phyloP scores from a whole-genome alignment of 1,284 basidiomycete species.

The Moniliophthora roreri region DNA sequence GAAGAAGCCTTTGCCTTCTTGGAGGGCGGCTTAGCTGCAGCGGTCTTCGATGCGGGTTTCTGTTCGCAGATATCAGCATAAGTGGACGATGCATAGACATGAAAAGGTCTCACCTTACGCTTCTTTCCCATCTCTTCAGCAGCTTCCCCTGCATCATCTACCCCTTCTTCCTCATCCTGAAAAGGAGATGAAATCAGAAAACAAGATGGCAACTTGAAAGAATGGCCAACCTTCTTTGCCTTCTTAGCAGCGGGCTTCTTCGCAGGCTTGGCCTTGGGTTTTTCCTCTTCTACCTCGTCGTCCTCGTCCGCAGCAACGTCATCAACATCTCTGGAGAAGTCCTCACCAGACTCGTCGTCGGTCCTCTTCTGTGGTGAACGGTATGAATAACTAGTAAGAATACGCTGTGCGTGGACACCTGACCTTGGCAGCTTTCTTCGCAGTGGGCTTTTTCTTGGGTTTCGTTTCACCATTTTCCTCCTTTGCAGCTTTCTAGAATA shows the following conservation, averaged over 20 bases:
- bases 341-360: conserved; percentile 38
- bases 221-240: conserved; percentile 18
- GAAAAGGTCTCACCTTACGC: conserved; percentile 41
- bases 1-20: conserved; percentile 37
- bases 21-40: conserved; percentile 29
- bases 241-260: conserved; percentile 24
- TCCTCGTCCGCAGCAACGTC: conserved; percentile 33
- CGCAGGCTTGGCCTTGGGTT: conserved; percentile 35
- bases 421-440: conserved; percentile 28
- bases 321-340: conserved; percentile 38
- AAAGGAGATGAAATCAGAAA: conserved; percentile 1
- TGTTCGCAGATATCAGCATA: conserved; percentile 15
- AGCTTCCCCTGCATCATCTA: conserved; percentile 23
- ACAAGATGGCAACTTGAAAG: background rate
- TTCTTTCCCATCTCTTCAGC: conserved; percentile 39
- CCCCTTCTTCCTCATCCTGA: conserved; percentile 25
- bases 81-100: background rate
- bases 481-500: conserved; percentile 17
- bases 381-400: conserved; percentile 1
- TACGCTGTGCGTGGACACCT: conserved; percentile 21
- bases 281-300: conserved; percentile 30
- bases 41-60: conserved; percentile 34
- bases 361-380: conserved; percentile 19
- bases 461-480: conserved; percentile 23
- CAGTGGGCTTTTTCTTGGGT: conserved; percentile 21